Evolutionary conservation across 2,329 filamentous ascomycete species (phyloP).

Genomic region (Cladosporium oxysporum): DNA sequence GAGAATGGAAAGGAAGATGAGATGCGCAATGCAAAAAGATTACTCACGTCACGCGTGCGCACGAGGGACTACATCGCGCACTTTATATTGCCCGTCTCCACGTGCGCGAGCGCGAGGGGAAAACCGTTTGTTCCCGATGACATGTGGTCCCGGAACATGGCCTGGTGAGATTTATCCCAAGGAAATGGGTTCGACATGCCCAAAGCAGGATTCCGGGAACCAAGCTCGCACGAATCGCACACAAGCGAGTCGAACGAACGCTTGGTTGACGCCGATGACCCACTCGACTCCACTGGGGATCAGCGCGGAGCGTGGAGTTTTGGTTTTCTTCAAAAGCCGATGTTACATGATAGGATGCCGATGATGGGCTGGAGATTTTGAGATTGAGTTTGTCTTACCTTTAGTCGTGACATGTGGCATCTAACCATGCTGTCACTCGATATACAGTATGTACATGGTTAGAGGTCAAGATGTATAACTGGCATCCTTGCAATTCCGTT

Average conservation of each 20-base stretch:
- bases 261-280: not conserved
- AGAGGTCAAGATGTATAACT: not conserved
- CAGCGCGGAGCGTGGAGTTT: constrained; percentile 9
- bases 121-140: constrained; percentile 5
- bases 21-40: not conserved
- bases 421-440: not conserved
- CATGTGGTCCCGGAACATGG: constrained; percentile 5
- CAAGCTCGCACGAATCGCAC: constrained; percentile 12
- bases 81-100: not conserved
- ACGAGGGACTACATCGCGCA: not conserved
- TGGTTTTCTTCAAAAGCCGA: constrained; percentile 2
- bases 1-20: not conserved
- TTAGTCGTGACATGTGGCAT: not conserved
- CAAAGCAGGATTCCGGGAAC: constrained; percentile 8
- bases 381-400: constrained; percentile 2
- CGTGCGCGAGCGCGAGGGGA: not conserved
- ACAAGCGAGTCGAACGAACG: constrained; percentile 12
- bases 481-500: not conserved
- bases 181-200: constrained; percentile 9
- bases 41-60: not conserved
- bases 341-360: not conserved
- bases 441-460: not conserved
- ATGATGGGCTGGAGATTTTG: not conserved
- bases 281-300: constrained; percentile 5
- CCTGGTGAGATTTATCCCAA: not conserved